Evolutionary conservation across 1,139 yeast species (phyloP), one percentile per base, ranked within the genome.

Genomic region (Sugiyamaella novakii): DNA sequence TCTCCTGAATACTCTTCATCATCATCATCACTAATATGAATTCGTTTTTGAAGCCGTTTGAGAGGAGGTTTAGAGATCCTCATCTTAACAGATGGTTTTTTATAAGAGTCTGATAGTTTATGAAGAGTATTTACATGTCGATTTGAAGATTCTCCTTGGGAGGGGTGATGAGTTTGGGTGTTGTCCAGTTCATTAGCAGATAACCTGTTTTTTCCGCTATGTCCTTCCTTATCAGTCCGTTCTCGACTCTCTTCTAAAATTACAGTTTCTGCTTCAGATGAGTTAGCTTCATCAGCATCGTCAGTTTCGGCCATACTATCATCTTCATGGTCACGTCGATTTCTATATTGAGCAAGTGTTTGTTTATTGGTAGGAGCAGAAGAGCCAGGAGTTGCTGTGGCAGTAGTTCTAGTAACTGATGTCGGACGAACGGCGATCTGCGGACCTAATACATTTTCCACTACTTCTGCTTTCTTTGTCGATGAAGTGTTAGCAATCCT

Each of bases 221-320:
- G n/a, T n/a, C n/a, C n/a, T 22, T 22, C 25, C 5, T 8, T 22
- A 17, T 38, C 33, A 10, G 43, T 7, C 19, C 25, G 17, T 12
- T 43, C 38, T 22, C 27, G 27, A 24, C 31, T 44, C 25, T 49
- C 56, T 52, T 51, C 63, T 54, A 58, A 49, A 28, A 68, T 62
- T n/a, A 66, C 71, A 8, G 73, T 69, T 47, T 67, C 72, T 2
- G 71, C 71, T 54, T 69, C 72, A 11, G 71, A 67, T 15, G 59
- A 56, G 28, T 57, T 59, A 17, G 52, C 53, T 18, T 51, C 56
- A 17, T 40, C 52, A 28, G 48, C 52, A 18, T 53, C 56, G 11
- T 51, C 54, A 17, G 51, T 48, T 37, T 50, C 54, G 14, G 49
- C 48, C 10, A 18, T 35, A 36, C 47, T 43, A 28, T 43, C 47